phyloP scores from a whole-genome alignment of 352 stramenopile species.

The Phytophthora palmivora region DNA sequence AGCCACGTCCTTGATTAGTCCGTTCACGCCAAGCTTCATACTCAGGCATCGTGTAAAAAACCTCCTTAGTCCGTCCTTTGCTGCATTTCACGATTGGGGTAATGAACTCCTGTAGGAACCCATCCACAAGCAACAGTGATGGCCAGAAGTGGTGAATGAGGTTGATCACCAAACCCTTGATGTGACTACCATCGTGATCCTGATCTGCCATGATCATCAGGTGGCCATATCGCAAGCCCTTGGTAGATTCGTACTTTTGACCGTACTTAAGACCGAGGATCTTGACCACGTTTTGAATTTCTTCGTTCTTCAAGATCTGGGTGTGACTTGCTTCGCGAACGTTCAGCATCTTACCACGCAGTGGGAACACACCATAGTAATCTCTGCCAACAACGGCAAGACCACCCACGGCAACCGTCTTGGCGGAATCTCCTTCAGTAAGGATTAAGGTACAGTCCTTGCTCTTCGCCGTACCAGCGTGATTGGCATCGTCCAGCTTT shows the following conservation, averaged over 20 bases:
- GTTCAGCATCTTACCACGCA: conserved; percentile 99
- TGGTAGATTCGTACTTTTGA: conserved; percentile 92
- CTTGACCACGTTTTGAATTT: conserved; percentile 97
- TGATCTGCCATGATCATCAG: conserved; percentile 99
- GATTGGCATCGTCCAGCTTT: conserved; percentile 98
- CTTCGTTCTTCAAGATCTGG: conserved; percentile 97
- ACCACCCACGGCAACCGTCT: conserved; percentile 97
- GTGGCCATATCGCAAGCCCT: conserved; percentile 94
- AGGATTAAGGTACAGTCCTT: conserved; percentile 98
- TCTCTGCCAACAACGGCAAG: conserved; percentile 96
- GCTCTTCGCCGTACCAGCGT: conserved; percentile 91
- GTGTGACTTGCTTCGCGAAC: conserved; percentile 98
- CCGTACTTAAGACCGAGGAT: conserved; percentile 98
- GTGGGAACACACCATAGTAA: conserved; percentile 97
- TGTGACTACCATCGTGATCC: conserved; percentile 98
- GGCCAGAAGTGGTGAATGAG: conserved; percentile 99
- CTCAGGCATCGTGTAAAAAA: conserved; percentile 98
- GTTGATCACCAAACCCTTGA: conserved; percentile 99
- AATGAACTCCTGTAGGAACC: conserved; percentile 96
- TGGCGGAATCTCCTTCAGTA: conserved; percentile 99
- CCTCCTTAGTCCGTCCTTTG: conserved; percentile 83
- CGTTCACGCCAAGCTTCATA: conserved; percentile 94
- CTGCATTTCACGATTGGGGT: conserved; percentile 98
- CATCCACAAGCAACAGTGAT: conserved; percentile 91
- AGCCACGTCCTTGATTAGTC: conserved; percentile 92